Evolutionary conservation across 768 basidiomycete genomes (phyloP), one percentile per base, ranked within the genome.

Genomic region (Chalciporus pseudorubinellus): DNA sequence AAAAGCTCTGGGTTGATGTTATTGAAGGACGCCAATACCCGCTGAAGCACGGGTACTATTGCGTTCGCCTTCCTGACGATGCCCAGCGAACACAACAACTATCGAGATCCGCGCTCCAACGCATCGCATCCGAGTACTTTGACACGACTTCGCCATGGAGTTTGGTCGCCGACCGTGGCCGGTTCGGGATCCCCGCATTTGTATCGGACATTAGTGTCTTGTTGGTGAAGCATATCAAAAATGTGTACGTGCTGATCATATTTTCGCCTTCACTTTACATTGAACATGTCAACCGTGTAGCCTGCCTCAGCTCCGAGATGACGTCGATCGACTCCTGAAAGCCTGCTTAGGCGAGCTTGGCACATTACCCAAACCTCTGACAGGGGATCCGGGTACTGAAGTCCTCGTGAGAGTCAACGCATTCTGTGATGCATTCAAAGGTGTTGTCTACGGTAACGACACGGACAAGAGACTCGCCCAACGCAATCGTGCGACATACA

Each of bases 61-160:
- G 82, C 18, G 82, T 85, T 24, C 82, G 82, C 39, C 79, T 85
- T 9, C 82, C 83, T 0, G 77, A 83, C 44, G 87, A 86, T 56
- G 67, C 61, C 2, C 77, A 84, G 50, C 79, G 87, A 1, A 52
- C 59, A 13, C 56, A 61, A 33, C 61, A 63, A 4, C 61, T 77
- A 11, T 64, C 75, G 1, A 70, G 70, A 14, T 43, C 56, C 0
- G 77, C 72, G 18, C 65, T 72, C 6, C 72, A 79, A 43, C 50
- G 47, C 13, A 59, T 67, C 0, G 78, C 77, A 1, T 50, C 61
- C 0, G 51, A 69, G 0, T 85, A 78, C 56, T 87, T 88, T 59
- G 53, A 69, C 13, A 59, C 54, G 0, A 79, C 70, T 1, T 16
- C 64, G 0, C 85, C 84, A 0, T 89, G 87, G 87, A 74, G 61